Conservation (phyloP, 116 monocot species). For the Iris pallida region DNA sequence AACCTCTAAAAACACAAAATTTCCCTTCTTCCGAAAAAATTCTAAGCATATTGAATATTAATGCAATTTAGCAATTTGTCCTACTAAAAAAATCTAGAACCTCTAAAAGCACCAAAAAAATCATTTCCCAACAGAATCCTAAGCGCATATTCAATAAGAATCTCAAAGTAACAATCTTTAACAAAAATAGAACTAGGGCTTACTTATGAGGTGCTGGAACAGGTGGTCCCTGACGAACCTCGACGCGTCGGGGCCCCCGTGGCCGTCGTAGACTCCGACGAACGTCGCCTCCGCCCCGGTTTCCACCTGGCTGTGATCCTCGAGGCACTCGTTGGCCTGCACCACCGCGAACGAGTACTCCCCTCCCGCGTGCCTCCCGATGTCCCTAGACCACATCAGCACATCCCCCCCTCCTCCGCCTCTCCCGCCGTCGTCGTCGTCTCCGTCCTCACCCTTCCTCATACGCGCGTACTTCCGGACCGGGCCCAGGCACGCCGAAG, state of each 20-base stretch:
- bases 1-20: no score
- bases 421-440: conserved; percentile 19
- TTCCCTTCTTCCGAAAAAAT: no score
- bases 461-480: conserved; percentile 65
- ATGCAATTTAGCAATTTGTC: no score
- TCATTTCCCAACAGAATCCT: no score
- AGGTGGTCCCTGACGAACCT: conserved; percentile 55
- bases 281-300: conserved; percentile 46
- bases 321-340: conserved; percentile 51
- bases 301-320: conserved; percentile 65
- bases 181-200: background rate
- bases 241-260: conserved; percentile 70
- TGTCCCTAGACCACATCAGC: conserved; percentile 60
- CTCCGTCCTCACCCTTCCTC: conserved; percentile 63
- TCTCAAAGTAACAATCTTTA: no score
- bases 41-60: no score
- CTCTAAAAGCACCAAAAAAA: no score
- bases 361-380: conserved; percentile 38
- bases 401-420: conserved; percentile 38
- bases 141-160: no score
- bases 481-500: conserved; percentile 61
- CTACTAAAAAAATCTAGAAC: no score
- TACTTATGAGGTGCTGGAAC: conserved; percentile 44
- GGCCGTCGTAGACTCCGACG: conserved; percentile 80
- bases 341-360: conserved; percentile 69